Conservation (phyloP, 2,329 filamentous ascomycete species). For the Paraphaeosphaeria minitans region DNA sequence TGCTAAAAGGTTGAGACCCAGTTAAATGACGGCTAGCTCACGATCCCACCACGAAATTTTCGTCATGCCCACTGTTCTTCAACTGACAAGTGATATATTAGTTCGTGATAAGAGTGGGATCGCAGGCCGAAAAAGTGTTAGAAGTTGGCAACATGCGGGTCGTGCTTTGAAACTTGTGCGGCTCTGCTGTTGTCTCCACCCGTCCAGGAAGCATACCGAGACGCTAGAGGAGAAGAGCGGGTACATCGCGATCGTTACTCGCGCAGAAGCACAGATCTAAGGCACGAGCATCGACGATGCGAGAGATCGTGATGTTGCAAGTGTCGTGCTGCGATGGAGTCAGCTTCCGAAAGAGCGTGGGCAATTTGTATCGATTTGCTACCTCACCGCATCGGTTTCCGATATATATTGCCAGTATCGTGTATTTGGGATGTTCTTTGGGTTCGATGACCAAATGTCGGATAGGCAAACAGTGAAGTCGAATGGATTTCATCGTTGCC, state of each 20-base stretch:
- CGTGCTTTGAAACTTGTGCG: neutral
- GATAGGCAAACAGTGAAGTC: neutral
- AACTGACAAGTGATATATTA: neutral
- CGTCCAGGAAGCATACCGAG: neutral
- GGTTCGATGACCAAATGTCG: neutral
- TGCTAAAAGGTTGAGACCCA: neutral
- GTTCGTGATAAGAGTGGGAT: neutral
- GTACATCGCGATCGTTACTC: neutral
- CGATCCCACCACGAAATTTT: neutral
- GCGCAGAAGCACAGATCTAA: neutral
- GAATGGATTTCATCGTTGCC: neutral
- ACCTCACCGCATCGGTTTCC: neutral
- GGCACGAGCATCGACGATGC: conserved; percentile 1
- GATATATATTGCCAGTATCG: neutral
- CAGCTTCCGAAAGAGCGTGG: neutral
- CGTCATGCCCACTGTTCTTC: neutral
- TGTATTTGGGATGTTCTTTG: neutral
- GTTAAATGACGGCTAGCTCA: conserved; percentile 7
- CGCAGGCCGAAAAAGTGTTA: neutral
- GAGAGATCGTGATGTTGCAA: neutral
- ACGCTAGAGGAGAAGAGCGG: conserved; percentile 1
- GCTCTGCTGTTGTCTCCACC: neutral
- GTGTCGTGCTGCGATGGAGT: neutral
- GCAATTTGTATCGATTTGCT: neutral
- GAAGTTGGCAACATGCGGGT: conserved; percentile 2